Evolutionary conservation across 208 protist species (phyloP), one percentile per base, ranked within the genome.

Genomic region (Acanthamoeba lenticulata): DNA sequence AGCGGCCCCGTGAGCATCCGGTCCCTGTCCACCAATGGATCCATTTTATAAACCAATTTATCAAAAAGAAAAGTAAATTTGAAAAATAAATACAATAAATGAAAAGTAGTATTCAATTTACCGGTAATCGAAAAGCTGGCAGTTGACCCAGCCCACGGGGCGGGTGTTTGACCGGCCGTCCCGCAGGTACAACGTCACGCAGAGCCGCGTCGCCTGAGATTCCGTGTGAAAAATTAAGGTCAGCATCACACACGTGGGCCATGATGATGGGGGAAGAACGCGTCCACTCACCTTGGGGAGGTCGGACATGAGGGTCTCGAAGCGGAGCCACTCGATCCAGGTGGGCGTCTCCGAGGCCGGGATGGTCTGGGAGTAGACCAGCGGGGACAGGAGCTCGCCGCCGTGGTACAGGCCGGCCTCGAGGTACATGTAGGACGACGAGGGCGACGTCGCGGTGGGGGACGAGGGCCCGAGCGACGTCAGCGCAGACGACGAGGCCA

Each of bases 81-180:
- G n/a, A n/a, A n/a, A n/a, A n/a, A n/a, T n/a, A n/a, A n/a, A n/a
- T n/a, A n/a, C n/a, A n/a, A n/a, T n/a, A n/a, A n/a, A n/a, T n/a
- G n/a, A n/a, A n/a, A n/a, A n/a, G n/a, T n/a, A n/a, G n/a, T n/a
- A n/a, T n/a, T n/a, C n/a, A n/a, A n/a, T n/a, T n/a, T n/a, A n/a
- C n/a, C 94, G 95, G 27, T 94, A 95, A 77, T 97, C 96, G n/a
- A 69, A 94, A 2, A 97, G 67, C 45, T 94, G 92, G 13, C 81
- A 67, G 44, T 94, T 95, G 3, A 93, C 86, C 96, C 96, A 97
- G 13, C 94, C 96, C 17, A 95, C 77, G 32, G 95, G 91, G 15
- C 49, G 52, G 2, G 62, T 52, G 19, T 69, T 93, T 5, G 52
- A 38, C 49, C 65, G 36, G 32, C 88, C 62, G 44, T 93, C 88